phyloP scores from a whole-genome alignment of 495 filamentous ascomycete genomes.

The Penicillium bovifimosum region DNA sequence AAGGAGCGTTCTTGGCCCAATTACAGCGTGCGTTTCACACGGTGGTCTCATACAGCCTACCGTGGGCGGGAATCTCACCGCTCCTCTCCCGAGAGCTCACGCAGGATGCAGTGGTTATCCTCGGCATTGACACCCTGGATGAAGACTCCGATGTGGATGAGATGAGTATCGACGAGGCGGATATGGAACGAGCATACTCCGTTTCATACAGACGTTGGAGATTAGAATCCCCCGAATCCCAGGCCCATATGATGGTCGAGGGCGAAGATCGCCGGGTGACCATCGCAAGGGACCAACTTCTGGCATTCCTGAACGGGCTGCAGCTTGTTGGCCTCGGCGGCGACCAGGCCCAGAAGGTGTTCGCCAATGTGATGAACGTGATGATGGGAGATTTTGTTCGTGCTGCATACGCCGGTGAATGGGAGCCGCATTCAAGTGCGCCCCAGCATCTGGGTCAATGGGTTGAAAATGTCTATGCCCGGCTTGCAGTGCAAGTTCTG shows the following conservation, averaged over 20 bases:
- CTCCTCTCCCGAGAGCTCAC: slow-evolving; percentile 50
- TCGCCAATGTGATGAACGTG: slow-evolving; percentile 67
- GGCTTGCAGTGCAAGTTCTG: slow-evolving; percentile 59
- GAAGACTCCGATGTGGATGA: slow-evolving; percentile 15
- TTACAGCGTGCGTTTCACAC: slow-evolving; percentile 59
- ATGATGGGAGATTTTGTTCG: slow-evolving; percentile 63
- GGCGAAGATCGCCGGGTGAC: slow-evolving; percentile 31
- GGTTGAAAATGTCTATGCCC: slow-evolving; percentile 66
- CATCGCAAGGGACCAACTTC: slow-evolving; percentile 47
- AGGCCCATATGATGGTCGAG: slow-evolving; percentile 34
- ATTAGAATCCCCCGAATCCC: slow-evolving; percentile 21
- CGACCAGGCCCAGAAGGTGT: slow-evolving; percentile 66
- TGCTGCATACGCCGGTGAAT: slow-evolving; percentile 53
- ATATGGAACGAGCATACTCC: slow-evolving; percentile 33
- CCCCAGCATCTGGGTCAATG: slow-evolving; percentile 57
- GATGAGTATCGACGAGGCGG: slow-evolving; percentile 30
- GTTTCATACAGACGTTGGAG: slow-evolving; percentile 39
- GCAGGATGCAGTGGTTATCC: slow-evolving; percentile 47
- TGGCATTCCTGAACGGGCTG: slow-evolving; percentile 55
- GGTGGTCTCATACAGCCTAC: slow-evolving; percentile 59
- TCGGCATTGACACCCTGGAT: slow-evolving; percentile 46
- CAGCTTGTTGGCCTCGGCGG: slow-evolving; percentile 69
- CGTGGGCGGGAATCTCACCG: slow-evolving; percentile 42
- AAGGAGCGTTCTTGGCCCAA: slow-evolving; percentile 38
- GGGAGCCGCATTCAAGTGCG: slow-evolving; percentile 52